Evolutionary conservation across 2,329 filamentous ascomycete genomes (phyloP).

Genomic region (Immersiporthe knoxdaviesiana): DNA sequence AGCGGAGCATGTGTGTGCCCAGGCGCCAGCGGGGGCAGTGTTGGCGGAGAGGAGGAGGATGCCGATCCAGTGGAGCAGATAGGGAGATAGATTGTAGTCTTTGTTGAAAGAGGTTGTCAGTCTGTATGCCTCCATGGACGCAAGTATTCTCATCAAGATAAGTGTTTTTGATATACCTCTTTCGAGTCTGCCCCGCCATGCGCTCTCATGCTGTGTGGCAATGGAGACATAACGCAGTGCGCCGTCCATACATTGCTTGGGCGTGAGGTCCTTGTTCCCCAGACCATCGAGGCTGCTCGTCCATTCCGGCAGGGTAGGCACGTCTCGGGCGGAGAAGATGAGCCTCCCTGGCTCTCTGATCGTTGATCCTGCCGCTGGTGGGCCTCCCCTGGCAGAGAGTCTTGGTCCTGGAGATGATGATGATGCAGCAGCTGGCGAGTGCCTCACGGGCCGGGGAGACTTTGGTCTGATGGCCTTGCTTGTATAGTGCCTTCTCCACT

Average conservation of each 20-base stretch:
- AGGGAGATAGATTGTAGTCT: constrained; percentile 35
- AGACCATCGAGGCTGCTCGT: constrained; percentile 18
- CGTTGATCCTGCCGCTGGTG: not conserved
- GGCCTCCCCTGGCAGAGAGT: constrained; percentile 14
- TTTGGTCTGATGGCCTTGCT: constrained; percentile 7
- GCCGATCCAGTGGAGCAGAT: constrained; percentile 41
- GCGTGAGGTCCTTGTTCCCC: constrained; percentile 30
- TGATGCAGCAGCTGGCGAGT: not conserved
- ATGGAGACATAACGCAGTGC: constrained; percentile 34
- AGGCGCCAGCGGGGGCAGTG: constrained; percentile 30
- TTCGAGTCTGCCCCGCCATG: constrained; percentile 35
- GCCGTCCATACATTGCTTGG: constrained; percentile 33
- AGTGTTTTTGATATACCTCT: constrained; percentile 29
- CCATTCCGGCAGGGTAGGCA: constrained; percentile 38
- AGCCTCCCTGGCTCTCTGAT: constrained; percentile 7
- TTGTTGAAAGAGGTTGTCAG: not conserved
- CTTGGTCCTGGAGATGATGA: constrained; percentile 12
- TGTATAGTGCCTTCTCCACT: constrained; percentile 15
- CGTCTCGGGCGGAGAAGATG: constrained; percentile 35
- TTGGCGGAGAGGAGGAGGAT: constrained; percentile 33
- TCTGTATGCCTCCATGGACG: not conserved
- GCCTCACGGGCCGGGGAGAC: not conserved
- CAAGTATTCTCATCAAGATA: not conserved
- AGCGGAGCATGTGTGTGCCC: constrained; percentile 41
- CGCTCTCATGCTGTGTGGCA: constrained; percentile 31